Evolutionary conservation across 495 filamentous ascomycete genomes (phyloP), one percentile per base, ranked within the genome.

Genomic region (Daldinia loculata): DNA sequence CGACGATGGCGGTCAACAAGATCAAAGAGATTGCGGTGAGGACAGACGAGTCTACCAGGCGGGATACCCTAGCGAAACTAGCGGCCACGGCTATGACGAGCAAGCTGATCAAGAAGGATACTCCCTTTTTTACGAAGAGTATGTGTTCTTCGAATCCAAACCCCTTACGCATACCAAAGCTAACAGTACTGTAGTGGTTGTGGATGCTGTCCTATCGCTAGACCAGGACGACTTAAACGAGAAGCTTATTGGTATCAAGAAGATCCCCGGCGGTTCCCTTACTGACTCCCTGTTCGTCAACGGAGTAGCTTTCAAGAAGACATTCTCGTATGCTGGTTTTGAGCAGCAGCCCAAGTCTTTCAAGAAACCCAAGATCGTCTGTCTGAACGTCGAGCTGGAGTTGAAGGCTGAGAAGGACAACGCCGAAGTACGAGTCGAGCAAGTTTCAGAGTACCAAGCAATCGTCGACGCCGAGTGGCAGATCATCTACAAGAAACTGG

Each of bases 381-480:
- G 94, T 82, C 84, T 99, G 69, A 99, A 98, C 79, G 95, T 99
- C 63, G 95, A 99, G 80, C 85, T 99, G 61, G 95, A 99, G 81
- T 83, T 99, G 70, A 99, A 99, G 88, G 93, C 91, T 69, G 95
- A 99, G 80, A 99, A 98, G 84, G 95, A 99, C 83, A 99, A 99
- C 74, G 95, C 95, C 53, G 95, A 99, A 82, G 94, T 99, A 63
- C 89, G 95, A 69, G 94, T 99, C 52, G 95, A 98, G 82, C 95
- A 98, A 77, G 95, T 99, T 64, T 97, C 95, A 30, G 95, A 99
- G 83, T 99, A 99, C 84, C 95, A 99, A 83, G 95, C 95, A 55
- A 97, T 99, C 74, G 95, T 99, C 78, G 95, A 99, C 78, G 95
- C 95, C 43, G 95, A 99, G 81, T 99, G 95, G 95, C 92, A 97